These are phyloP conservation scores for Plasmodium chabaudi DNA, from an alignment of 169 alveolate species.

Conservation along the genomic window DNA sequence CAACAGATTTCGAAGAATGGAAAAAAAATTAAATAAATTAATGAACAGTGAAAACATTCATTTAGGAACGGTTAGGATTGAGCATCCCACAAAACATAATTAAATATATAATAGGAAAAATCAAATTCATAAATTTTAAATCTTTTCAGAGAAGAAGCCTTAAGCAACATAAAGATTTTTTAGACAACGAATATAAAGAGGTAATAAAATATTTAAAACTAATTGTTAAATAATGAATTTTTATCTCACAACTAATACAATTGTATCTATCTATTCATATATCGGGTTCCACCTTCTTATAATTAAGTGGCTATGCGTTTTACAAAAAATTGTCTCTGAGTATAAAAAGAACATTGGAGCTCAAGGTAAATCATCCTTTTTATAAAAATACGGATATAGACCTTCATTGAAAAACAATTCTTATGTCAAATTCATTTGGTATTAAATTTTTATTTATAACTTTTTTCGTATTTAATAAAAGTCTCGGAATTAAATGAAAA, in stretches of 20 bases:
- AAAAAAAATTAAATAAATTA: slow-evolving; percentile 37
- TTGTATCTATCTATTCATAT: background rate
- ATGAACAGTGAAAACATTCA: slow-evolving; percentile 55
- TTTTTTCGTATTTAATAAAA: slow-evolving; percentile 2
- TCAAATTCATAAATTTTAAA: background rate
- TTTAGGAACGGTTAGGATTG: slow-evolving; percentile 25
- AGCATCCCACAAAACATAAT: slow-evolving; percentile 4
- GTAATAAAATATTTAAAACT: slow-evolving; percentile 1
- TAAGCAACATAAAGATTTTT: slow-evolving; percentile 65
- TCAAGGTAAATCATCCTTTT: slow-evolving; percentile 18
- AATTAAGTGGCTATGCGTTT: slow-evolving; percentile 43
- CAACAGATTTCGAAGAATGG: slow-evolving; percentile 52
- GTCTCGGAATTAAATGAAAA: slow-evolving; percentile 70
- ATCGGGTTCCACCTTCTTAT: background rate
- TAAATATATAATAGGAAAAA: slow-evolving; percentile 2
- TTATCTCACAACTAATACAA: background rate
- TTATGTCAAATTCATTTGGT: too few species aligned
- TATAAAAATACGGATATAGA: background rate
- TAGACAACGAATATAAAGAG: slow-evolving; percentile 69
- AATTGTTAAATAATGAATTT: background rate
- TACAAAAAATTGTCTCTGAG: slow-evolving; percentile 61
- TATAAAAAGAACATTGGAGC: slow-evolving; percentile 55
- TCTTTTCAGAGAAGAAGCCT: slow-evolving; percentile 47
- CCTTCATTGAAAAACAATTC: background rate
- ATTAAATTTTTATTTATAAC: background rate